Conservation (phyloP, 345 rosid species). For the Populus euphratica region DNA sequence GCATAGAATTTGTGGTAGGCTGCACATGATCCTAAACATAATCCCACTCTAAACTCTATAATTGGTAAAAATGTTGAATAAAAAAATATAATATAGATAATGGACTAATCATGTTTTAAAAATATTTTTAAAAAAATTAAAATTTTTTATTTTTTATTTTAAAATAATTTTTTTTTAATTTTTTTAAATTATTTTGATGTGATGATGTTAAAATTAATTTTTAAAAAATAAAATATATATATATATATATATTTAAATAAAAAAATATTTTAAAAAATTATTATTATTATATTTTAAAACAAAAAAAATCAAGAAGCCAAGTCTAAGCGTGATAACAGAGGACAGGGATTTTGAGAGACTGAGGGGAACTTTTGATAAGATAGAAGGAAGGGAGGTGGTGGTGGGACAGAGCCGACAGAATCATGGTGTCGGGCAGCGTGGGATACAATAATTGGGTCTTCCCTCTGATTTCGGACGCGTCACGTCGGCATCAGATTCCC, state of each 20-base stretch:
- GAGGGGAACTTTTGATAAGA: conserved; percentile 3
- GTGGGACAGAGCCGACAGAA: conserved; percentile 38
- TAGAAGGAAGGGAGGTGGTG: conserved; percentile 11
- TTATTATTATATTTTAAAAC: no score
- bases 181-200: no score
- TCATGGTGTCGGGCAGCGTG: conserved; percentile 65
- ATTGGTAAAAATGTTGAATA: no score
- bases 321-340: conserved; percentile 2
- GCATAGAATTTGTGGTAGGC: conserved; percentile 22
- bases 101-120: no score
- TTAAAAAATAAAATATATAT: no score
- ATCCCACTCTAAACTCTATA: neutral
- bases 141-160: neutral
- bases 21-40: conserved; percentile 7
- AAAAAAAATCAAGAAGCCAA: neutral
- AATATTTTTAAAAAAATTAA: neutral
- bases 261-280: no score
- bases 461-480: conserved; percentile 67
- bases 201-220: no score
- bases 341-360: conserved; percentile 10
- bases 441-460: conserved; percentile 51
- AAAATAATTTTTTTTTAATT: fast-evolving
- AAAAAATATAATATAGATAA: no score
- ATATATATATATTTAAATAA: no score
- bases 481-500: conserved; percentile 63